Conservation (phyloP, 768 basidiomycete species). For the Lentinus tigrinus region DNA sequence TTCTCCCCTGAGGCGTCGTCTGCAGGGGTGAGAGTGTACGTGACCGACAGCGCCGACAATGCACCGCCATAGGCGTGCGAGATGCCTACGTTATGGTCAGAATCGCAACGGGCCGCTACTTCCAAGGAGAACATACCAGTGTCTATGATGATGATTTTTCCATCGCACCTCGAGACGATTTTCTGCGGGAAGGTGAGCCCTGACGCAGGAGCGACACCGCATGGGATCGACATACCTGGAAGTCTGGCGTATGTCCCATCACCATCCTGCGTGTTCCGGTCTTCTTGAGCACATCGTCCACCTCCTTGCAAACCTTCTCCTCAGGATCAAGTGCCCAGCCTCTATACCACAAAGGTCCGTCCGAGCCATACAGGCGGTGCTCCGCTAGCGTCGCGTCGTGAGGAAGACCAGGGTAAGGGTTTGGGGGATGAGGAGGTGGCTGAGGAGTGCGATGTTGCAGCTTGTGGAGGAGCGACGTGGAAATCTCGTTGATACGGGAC, state of each 20-base stretch:
- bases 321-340: constrained; percentile 85
- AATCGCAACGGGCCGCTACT: not conserved
- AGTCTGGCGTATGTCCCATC: constrained; percentile 97
- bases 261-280: constrained; percentile 87
- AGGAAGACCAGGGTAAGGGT: constrained; percentile 74
- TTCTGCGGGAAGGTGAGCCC: constrained; percentile 38
- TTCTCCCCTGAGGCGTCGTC: constrained; percentile 24
- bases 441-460: constrained; percentile 65
- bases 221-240: constrained; percentile 46
- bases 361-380: constrained; percentile 63
- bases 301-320: constrained; percentile 64
- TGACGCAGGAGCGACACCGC: not conserved
- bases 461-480: constrained; percentile 64
- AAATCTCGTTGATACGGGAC: constrained; percentile 74
- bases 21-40: constrained; percentile 74
- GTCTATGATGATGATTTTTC: constrained; percentile 95
- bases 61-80: constrained; percentile 95
- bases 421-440: constrained; percentile 76
- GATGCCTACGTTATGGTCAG: constrained; percentile 57
- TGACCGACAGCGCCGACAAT: constrained; percentile 83
- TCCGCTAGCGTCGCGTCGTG: constrained; percentile 64
- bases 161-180: constrained; percentile 83
- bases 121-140: constrained; percentile 53
- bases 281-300: constrained; percentile 65
- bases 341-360: constrained; percentile 93